Evolutionary conservation across 1,139 yeast species (phyloP).

Genomic region (Protomyces inouyei): DNA sequence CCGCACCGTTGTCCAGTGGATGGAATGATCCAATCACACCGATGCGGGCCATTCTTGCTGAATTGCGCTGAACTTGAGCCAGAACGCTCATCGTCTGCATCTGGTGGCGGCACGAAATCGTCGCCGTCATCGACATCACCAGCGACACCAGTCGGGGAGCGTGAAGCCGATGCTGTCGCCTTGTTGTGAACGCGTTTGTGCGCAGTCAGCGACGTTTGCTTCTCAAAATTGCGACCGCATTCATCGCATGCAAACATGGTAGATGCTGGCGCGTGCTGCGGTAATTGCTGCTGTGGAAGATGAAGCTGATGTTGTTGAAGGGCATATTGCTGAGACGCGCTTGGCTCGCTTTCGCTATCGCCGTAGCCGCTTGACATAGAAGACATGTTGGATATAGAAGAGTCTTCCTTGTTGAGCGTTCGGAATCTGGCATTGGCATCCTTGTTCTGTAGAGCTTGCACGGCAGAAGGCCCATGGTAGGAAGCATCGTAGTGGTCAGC

Average conservation of each 20-base stretch:
- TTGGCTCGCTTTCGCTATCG: neutral
- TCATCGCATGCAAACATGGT: constrained; percentile 27
- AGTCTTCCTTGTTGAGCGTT: constrained; percentile 27
- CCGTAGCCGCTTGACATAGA: neutral
- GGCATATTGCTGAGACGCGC: neutral
- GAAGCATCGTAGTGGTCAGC: neutral
- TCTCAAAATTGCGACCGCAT: constrained; percentile 28
- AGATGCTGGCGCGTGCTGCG: neutral
- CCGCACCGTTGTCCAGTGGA: constrained; percentile 60
- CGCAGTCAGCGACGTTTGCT: constrained; percentile 11
- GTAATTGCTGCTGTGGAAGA: neutral
- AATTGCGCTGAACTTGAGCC: neutral
- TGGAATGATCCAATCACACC: constrained; percentile 60
- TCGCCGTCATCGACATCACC: neutral
- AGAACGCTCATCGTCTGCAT: neutral
- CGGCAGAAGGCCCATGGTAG: constrained; percentile 3
- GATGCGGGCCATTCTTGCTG: constrained; percentile 43
- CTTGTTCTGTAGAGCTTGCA: constrained; percentile 17
- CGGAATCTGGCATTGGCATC: constrained; percentile 14
- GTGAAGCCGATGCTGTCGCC: neutral
- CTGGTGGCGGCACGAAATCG: neutral
- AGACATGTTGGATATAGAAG: constrained; percentile 11
- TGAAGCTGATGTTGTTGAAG: neutral
- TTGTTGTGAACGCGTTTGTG: constrained; percentile 28
- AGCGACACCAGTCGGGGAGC: neutral